Evolutionary conservation across 768 basidiomycete genomes (phyloP).

Genomic region (Terana coerulea): DNA sequence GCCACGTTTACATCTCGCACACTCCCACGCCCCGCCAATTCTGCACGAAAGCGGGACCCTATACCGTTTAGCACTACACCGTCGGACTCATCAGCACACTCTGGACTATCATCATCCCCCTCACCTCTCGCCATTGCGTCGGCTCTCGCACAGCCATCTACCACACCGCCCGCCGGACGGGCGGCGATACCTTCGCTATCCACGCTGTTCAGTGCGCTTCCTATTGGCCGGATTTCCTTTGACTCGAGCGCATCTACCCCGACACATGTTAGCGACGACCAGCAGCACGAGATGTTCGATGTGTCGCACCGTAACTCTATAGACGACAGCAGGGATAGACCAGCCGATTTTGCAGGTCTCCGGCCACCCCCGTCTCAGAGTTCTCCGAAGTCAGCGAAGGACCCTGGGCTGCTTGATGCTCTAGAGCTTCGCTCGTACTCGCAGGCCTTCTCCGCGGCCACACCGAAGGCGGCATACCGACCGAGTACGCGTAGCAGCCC

Average conservation of each 20-base stretch:
- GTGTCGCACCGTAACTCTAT: conserved; percentile 11
- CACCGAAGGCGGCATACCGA: background rate
- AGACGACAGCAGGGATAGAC: background rate
- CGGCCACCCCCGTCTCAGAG: background rate
- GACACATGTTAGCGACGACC: conserved; percentile 24
- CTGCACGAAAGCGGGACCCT: conserved; percentile 4
- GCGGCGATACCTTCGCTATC: conserved; percentile 12
- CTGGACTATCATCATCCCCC: conserved; percentile 8
- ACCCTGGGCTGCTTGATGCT: background rate
- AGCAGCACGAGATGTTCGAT: conserved; percentile 27
- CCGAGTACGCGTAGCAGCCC: background rate
- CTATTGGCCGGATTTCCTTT: conserved; percentile 20
- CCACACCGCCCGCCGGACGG: conserved; percentile 1
- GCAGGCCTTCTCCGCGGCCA: background rate
- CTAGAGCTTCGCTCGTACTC: background rate
- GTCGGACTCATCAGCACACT: conserved; percentile 4
- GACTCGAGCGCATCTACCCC: conserved; percentile 23
- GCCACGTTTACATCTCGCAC: background rate
- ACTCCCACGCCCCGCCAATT: background rate
- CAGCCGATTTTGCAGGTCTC: too few relatives aligned
- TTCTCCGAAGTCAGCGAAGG: background rate
- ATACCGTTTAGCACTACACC: conserved; percentile 7
- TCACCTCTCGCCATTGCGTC: conserved; percentile 2
- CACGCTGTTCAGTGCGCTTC: conserved; percentile 15
- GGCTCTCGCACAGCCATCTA: conserved; percentile 1